Conservation (phyloP, 176 grass and related monocot species). For the Bromus sterilis region DNA sequence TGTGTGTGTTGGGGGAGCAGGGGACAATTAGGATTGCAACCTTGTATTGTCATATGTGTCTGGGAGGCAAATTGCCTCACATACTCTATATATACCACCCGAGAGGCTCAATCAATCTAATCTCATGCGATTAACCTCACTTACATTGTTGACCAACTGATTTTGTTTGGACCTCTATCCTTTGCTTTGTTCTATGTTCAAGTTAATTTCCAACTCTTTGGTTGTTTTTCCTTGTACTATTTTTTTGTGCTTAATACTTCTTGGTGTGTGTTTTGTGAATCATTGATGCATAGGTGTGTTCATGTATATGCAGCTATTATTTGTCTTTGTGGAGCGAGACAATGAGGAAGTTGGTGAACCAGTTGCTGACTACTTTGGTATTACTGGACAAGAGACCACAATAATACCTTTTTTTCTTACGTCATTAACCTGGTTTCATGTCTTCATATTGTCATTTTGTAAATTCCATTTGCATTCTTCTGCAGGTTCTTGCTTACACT, state of each 20-base stretch:
- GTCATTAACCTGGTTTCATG: background rate
- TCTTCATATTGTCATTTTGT: background rate
- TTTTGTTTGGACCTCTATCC: no score
- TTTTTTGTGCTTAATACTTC: no score
- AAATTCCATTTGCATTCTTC: background rate
- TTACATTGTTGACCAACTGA: no score
- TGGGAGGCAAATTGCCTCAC: no score
- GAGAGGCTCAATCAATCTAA: no score
- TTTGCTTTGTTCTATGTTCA: no score
- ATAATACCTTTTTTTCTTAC: constrained; percentile 16
- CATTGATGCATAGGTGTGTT: background rate
- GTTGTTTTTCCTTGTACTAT: background rate
- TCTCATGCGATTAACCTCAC: no score
- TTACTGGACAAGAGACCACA: constrained; percentile 60
- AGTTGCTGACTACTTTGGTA: constrained; percentile 81
- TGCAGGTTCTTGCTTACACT: constrained; percentile 80
- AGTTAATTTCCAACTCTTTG: background rate
- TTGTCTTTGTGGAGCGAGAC: constrained; percentile 77
- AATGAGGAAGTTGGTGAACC: constrained; percentile 72
- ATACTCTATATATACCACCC: no score
- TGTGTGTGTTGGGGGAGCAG: no score
- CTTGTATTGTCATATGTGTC: no score
- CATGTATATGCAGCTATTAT: constrained; percentile 61
- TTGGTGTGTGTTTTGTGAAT: background rate
- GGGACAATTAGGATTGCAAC: no score